These are phyloP conservation scores for Omphalotus olearius DNA, from an alignment of 1,284 basidiomycete genomes.

Conservation along the genomic window DNA sequence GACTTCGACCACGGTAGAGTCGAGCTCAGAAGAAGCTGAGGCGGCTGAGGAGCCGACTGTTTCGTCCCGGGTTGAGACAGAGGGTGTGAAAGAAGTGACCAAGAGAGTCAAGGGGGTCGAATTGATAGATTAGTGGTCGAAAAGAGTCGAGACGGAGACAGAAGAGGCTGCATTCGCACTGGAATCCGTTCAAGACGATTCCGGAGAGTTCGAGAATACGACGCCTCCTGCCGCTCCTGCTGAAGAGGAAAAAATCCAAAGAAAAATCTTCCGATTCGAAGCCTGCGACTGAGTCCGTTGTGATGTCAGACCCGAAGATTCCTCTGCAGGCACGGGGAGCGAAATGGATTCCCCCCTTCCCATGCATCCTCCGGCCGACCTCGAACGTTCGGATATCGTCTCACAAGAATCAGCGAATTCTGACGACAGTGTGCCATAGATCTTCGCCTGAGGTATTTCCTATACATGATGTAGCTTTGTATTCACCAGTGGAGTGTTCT, in stretches of 20 bases:
- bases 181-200: slow-evolving; percentile 9
- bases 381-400: too few relatives aligned
- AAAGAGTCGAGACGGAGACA: slow-evolving; percentile 20
- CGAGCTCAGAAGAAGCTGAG: slow-evolving; percentile 13
- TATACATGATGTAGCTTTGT: too few relatives aligned
- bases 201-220: slow-evolving; percentile 8
- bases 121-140: slow-evolving; percentile 30
- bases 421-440: too few relatives aligned
- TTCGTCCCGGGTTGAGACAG: slow-evolving; percentile 29
- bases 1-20: slow-evolving; percentile 18
- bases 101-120: slow-evolving; percentile 66
- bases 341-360: too few relatives aligned
- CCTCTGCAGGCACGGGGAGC: not conserved
- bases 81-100: slow-evolving; percentile 64
- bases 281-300: not conserved
- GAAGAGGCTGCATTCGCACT: slow-evolving; percentile 11
- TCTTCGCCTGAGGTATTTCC: too few relatives aligned
- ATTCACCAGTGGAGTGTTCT: too few relatives aligned
- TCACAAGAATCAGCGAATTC: too few relatives aligned
- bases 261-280: too few relatives aligned
- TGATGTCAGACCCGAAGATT: too few relatives aligned
- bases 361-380: too few relatives aligned
- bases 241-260: not conserved
- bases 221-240: slow-evolving; percentile 3
- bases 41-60: slow-evolving; percentile 16